phyloP scores from a whole-genome alignment of 306 rosid genomes.

The Cicer arietinum region DNA sequence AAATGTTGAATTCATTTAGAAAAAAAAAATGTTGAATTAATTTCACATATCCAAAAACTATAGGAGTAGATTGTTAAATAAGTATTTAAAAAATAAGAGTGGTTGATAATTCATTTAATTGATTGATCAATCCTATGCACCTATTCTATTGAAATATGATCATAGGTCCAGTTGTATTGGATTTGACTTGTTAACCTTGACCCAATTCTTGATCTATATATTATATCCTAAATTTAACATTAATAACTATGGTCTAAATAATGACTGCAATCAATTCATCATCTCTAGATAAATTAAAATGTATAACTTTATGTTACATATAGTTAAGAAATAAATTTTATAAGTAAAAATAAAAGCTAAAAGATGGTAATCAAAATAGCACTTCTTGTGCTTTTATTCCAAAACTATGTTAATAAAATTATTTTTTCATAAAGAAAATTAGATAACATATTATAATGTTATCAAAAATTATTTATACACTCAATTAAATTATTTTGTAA shows the following conservation, averaged over 20 bases:
- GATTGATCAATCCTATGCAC: neutral
- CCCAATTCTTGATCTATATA: neutral
- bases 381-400: too few species aligned
- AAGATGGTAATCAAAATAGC: too few species aligned
- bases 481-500: too few species aligned
- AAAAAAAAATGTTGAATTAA: too few species aligned
- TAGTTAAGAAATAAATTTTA: neutral
- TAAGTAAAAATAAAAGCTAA: too few species aligned
- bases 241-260: neutral
- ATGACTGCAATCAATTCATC: neutral
- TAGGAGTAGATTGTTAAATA: neutral
- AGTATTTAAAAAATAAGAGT: neutral
- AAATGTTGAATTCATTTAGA: too few species aligned
- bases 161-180: slow-evolving; percentile 8
- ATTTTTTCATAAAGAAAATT: too few species aligned
- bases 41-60: too few species aligned
- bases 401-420: too few species aligned
- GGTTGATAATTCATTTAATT: neutral
- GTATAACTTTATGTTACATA: neutral
- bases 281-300: neutral
- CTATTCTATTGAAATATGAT: slow-evolving; percentile 7
- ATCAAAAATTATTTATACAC: too few species aligned
- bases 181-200: slow-evolving; percentile 2
- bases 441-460: too few species aligned
- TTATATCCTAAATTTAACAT: neutral